Conservation (phyloP, 2,329 filamentous ascomycete species). For the Parastagonospora avenae region DNA sequence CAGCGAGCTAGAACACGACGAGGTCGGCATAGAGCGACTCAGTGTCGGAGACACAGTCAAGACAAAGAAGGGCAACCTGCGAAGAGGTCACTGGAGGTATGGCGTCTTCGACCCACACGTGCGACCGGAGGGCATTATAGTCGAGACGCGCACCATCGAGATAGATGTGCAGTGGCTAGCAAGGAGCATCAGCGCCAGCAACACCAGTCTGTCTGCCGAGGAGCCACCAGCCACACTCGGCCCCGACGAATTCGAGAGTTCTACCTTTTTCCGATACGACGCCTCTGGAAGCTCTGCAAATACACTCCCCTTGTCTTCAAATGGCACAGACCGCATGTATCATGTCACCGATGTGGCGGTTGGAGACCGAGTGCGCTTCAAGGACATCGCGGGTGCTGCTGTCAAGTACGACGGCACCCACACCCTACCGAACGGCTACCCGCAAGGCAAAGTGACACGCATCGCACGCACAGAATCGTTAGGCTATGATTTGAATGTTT, state of each 20-base stretch:
- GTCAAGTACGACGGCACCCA: conserved; percentile 56
- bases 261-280: conserved; percentile 52
- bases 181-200: conserved; percentile 44
- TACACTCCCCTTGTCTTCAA: conserved; percentile 27
- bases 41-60: conserved; percentile 57
- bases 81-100: conserved; percentile 58
- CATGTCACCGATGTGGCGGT: conserved; percentile 49
- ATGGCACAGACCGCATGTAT: conserved; percentile 34
- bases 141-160: conserved; percentile 54
- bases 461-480: conserved; percentile 55
- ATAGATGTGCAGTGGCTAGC: conserved; percentile 61
- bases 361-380: conserved; percentile 61
- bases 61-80: conserved; percentile 58
- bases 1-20: conserved; percentile 46
- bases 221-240: conserved; percentile 41
- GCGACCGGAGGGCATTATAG: conserved; percentile 57
- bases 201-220: conserved; percentile 19
- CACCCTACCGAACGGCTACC: conserved; percentile 29
- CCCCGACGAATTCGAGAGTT: conserved; percentile 50
- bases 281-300: conserved; percentile 27
- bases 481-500: conserved; percentile 65
- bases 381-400: conserved; percentile 56
- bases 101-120: conserved; percentile 59
- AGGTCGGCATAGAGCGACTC: conserved; percentile 45
- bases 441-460: conserved; percentile 50